These are phyloP conservation scores for Leishmania arabica DNA, from an alignment of 208 protist species.

Conservation along the genomic window DNA sequence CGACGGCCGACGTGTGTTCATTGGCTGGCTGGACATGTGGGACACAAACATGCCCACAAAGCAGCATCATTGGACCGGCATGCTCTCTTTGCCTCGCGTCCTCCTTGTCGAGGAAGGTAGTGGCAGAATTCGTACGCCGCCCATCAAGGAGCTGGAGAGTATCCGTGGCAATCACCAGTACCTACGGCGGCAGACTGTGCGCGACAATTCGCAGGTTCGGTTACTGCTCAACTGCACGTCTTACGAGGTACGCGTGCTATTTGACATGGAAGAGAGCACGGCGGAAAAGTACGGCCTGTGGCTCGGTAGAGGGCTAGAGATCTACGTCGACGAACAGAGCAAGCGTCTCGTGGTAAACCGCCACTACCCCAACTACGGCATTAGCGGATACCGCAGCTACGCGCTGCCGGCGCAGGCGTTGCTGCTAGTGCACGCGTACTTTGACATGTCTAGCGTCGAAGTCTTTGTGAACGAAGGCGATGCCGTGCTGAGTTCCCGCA, in stretches of 20 bases:
- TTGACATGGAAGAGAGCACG: constrained; percentile 37
- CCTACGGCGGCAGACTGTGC: constrained; percentile 31
- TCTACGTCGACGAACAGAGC: constrained; percentile 49
- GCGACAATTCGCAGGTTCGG: constrained; percentile 32
- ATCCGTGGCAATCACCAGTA: constrained; percentile 41
- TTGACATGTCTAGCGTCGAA: constrained; percentile 61
- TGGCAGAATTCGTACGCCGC: constrained; percentile 32
- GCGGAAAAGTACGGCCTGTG: constrained; percentile 68
- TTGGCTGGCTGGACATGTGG: constrained; percentile 68
- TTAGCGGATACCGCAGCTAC: constrained; percentile 64
- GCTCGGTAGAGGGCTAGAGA: constrained; percentile 51
- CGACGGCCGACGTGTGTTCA: constrained; percentile 44
- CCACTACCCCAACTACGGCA: constrained; percentile 52
- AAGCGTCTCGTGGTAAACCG: constrained; percentile 48
- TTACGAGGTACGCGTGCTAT: constrained; percentile 46
- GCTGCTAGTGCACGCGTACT: constrained; percentile 46
- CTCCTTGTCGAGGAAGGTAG: constrained; percentile 39
- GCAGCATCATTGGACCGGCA: constrained; percentile 49
- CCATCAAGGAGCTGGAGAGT: constrained; percentile 41
- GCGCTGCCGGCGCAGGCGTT: constrained; percentile 25
- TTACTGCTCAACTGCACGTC: constrained; percentile 40
- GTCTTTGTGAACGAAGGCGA: constrained; percentile 67
- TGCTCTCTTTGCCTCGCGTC: constrained; percentile 50
- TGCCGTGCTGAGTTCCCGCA: constrained; percentile 42
- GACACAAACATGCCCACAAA: constrained; percentile 56